Percentiles rank a stretch among this genome's conserved stretches.
phyloP scores from a whole-genome alignment of 306 rosid species.

The Vigna unguiculata region DNA sequence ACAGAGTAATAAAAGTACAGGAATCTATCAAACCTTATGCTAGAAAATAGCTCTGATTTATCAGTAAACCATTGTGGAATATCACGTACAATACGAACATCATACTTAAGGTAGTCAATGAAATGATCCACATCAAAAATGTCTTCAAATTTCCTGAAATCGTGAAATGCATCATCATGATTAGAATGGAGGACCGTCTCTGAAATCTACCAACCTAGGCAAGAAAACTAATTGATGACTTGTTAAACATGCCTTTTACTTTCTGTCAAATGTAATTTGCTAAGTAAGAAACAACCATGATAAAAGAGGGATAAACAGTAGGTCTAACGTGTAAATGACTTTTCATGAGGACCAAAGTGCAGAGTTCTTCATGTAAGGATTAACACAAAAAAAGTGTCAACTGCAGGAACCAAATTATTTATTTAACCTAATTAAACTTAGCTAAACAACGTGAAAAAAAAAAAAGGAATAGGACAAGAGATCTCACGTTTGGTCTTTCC shows the following conservation, averaged over 20 bases:
- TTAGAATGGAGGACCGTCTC: constrained; percentile 19
- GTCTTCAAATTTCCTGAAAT: constrained; percentile 95
- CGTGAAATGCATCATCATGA: constrained; percentile 32
- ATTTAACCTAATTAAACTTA: constrained; percentile 25
- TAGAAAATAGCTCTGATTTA: constrained; percentile 88
- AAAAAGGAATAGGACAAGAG: constrained; percentile 34
- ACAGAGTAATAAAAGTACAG: background rate
- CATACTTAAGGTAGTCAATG: constrained; percentile 93
- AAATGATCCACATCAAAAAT: constrained; percentile 98
- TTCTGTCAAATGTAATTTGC: background rate
- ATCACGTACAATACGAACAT: constrained; percentile 93
- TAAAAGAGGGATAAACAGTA: background rate
- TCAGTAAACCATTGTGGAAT: constrained; percentile 98
- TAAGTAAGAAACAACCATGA: background rate
- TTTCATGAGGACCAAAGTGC: background rate
- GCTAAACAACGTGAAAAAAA: constrained; percentile 24
- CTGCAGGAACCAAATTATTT: background rate
- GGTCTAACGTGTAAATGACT: background rate
- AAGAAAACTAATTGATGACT: background rate
- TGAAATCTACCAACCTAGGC: constrained; percentile 34
- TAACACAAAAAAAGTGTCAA: background rate
- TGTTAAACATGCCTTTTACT: background rate
- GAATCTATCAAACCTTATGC: constrained; percentile 75
- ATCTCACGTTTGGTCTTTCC: constrained; percentile 99
- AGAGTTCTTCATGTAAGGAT: background rate